A percentile compares a stretch with the other conserved stretches of the same genome.
phyloP scores from a whole-genome alignment of 2,329 filamentous ascomycete species.

The Cercospora citrullina region DNA sequence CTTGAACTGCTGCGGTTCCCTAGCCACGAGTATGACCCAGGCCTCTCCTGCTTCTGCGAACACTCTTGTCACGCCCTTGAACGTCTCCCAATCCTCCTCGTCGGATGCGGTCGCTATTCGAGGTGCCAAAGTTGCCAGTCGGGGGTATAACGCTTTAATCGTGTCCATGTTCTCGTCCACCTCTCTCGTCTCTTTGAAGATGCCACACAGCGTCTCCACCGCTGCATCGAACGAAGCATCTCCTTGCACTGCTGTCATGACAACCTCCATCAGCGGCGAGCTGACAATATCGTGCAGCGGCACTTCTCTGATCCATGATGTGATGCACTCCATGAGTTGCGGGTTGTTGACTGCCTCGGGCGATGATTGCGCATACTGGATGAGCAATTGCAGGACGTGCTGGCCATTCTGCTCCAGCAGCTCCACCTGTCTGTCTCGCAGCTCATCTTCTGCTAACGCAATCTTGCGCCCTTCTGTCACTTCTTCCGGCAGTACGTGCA shows the following conservation, averaged over 20 bases:
- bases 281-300: conserved; percentile 79
- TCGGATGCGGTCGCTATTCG: conserved; percentile 74
- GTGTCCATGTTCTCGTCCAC: conserved; percentile 84
- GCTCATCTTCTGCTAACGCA: conserved; percentile 97
- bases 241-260: conserved; percentile 73
- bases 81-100: conserved; percentile 79
- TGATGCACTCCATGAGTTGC: conserved; percentile 89
- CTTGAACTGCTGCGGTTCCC: conserved; percentile 78
- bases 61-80: conserved; percentile 84
- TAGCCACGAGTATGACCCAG: conserved; percentile 89
- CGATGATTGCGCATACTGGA: conserved; percentile 89
- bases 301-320: conserved; percentile 94
- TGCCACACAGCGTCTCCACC: conserved; percentile 87
- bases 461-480: conserved; percentile 99
- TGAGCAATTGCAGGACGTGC: conserved; percentile 81
- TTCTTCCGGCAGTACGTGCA: conserved; percentile 96
- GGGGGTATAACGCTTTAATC: conserved; percentile 80
- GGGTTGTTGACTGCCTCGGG: conserved; percentile 85
- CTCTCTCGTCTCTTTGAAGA: conserved; percentile 88
- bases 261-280: conserved; percentile 78
- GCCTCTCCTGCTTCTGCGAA: conserved; percentile 92
- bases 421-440: conserved; percentile 80
- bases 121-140: conserved; percentile 72
- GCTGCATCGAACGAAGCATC: conserved; percentile 82
- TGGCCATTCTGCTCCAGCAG: conserved; percentile 86